phyloP scores from a whole-genome alignment of 208 protist species.

The Trypanosoma cruzi region DNA sequence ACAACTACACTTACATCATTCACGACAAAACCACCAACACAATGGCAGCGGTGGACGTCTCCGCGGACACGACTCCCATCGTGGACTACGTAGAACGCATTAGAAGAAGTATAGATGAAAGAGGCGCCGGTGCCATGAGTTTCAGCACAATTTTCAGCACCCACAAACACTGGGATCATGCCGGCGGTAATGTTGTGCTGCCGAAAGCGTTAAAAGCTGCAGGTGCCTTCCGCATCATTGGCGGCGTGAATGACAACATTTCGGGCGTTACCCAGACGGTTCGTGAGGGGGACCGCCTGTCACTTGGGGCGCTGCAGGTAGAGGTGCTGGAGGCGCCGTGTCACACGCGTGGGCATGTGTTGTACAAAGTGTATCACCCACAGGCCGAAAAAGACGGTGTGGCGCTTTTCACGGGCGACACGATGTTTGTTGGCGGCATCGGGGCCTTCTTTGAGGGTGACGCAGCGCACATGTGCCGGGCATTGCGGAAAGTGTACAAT shows the following conservation, averaged over 20 bases:
- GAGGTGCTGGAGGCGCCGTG: constrained; percentile 83
- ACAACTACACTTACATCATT: constrained; percentile 94
- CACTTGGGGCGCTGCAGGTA: constrained; percentile 65
- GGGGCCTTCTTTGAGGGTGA: constrained; percentile 95
- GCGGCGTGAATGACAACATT: constrained; percentile 74
- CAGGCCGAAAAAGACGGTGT: constrained; percentile 38
- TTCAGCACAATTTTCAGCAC: constrained; percentile 86
- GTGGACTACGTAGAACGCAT: constrained; percentile 46
- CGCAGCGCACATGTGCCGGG: constrained; percentile 71
- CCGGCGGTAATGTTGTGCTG: constrained; percentile 84
- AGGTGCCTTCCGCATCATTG: constrained; percentile 49
- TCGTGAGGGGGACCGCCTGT: constrained; percentile 55
- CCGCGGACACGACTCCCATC: constrained; percentile 65
- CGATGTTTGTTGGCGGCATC: constrained; percentile 93
- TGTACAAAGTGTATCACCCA: constrained; percentile 57
- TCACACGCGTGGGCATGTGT: constrained; percentile 89
- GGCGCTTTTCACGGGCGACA: constrained; percentile 95
- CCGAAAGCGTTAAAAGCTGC: constrained; percentile 25
- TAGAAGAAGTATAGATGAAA: constrained; percentile 13
- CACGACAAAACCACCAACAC: constrained; percentile 61
- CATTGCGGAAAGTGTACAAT: constrained; percentile 66
- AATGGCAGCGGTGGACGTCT: constrained; percentile 88
- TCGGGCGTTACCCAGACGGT: constrained; percentile 67
- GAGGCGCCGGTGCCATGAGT: constrained; percentile 11
- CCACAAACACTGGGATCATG: constrained; percentile 95